Evolutionary conservation across 1,284 basidiomycete genomes (phyloP).

Genomic region (Ganoderma resinaceum): DNA sequence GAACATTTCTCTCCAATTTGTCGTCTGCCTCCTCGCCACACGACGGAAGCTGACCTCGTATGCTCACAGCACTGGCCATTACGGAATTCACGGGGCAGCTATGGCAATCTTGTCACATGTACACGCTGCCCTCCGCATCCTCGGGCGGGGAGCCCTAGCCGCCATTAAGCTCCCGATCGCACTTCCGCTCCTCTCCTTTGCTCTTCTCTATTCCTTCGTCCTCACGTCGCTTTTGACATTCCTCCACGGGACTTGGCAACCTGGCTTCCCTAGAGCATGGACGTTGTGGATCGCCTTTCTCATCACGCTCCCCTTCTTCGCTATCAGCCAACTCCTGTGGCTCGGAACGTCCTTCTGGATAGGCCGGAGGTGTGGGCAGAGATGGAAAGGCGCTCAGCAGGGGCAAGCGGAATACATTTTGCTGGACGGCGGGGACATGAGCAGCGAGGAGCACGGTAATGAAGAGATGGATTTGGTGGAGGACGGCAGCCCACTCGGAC

Average conservation of each 20-base stretch:
- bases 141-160: slow-evolving; percentile 7
- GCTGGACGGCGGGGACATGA: slow-evolving; percentile 15
- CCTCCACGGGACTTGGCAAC: slow-evolving; percentile 28
- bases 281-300: slow-evolving; percentile 32
- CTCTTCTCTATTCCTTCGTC: slow-evolving; percentile 24
- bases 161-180: slow-evolving; percentile 23
- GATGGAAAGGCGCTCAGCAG: slow-evolving; percentile 10
- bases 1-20: background rate
- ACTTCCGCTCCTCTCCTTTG: slow-evolving; percentile 26
- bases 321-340: slow-evolving; percentile 29
- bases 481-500: slow-evolving; percentile 6
- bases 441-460: background rate
- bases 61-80: background rate
- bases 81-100: background rate
- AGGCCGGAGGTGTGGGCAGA: slow-evolving; percentile 7
- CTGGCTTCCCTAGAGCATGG: slow-evolving; percentile 32
- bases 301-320: slow-evolving; percentile 28
- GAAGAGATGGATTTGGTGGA: slow-evolving; percentile 14
- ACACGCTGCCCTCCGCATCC: slow-evolving; percentile 12
- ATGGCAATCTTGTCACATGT: slow-evolving; percentile 4
- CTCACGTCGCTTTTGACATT: slow-evolving; percentile 13
- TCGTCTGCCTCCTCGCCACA: background rate
- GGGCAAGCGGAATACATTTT: slow-evolving; percentile 27
- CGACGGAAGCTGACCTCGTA: background rate
- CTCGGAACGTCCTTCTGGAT: slow-evolving; percentile 19